phyloP scores from a whole-genome alignment of 495 filamentous ascomycete species.

The Podospora tetraspora region DNA sequence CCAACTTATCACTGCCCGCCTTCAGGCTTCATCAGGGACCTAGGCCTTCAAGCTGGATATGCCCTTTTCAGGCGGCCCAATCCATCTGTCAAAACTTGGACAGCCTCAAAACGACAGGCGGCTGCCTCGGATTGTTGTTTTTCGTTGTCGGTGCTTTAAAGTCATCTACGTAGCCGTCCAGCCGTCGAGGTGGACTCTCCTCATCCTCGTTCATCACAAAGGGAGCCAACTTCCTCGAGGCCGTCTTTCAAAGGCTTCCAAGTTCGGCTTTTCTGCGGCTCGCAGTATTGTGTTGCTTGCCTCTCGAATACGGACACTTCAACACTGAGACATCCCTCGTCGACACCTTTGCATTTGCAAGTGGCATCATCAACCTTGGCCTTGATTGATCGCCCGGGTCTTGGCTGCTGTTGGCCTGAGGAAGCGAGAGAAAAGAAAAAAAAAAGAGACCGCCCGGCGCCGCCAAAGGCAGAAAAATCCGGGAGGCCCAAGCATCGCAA shows the following conservation, averaged over 20 bases:
- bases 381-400: neutral
- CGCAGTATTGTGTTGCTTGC: neutral
- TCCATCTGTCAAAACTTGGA: neutral
- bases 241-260: neutral
- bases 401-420: slow-evolving; percentile 2
- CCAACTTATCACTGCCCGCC: no score
- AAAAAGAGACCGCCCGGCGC: neutral
- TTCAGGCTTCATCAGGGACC: no score
- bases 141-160: neutral
- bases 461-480: neutral
- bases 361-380: neutral
- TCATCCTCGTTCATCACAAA: neutral
- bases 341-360: neutral
- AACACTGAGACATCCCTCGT: neutral
- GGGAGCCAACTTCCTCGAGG: neutral
- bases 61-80: neutral
- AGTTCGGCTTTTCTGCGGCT: neutral
- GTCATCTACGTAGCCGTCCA: neutral
- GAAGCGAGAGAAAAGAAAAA: neutral
- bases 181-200: neutral
- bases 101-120: neutral
- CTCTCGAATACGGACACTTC: neutral
- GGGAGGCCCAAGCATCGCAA: slow-evolving; percentile 1
- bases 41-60: neutral
- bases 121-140: neutral